Percentiles rank a stretch among this genome's conserved stretches.
Evolutionary conservation across 306 rosid genomes (phyloP).

Genomic region (Castanea sativa): DNA sequence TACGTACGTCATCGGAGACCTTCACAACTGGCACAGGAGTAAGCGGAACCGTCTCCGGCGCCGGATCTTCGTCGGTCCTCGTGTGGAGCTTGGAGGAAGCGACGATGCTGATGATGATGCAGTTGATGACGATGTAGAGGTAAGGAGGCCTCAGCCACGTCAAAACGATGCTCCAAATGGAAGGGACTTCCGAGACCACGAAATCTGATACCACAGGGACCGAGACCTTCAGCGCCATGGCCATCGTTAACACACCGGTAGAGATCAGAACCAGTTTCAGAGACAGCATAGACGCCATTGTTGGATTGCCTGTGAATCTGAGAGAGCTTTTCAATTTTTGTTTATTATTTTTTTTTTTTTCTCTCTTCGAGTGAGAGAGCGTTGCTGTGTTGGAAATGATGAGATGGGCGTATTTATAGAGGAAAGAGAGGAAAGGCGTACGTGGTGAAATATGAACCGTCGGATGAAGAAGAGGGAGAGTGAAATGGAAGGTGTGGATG

Average conservation of each 20-base stretch:
- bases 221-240: constrained; percentile 61
- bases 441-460: constrained; percentile 30
- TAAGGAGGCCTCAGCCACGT: constrained; percentile 78
- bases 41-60: not conserved
- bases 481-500: not conserved
- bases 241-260: constrained; percentile 55
- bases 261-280: constrained; percentile 53
- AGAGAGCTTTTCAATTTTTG: not conserved
- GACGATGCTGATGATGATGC: constrained; percentile 80
- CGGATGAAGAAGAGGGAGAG: constrained; percentile 11
- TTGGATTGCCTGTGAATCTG: not conserved
- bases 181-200: constrained; percentile 56
- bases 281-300: constrained; percentile 32
- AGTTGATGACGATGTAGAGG: constrained; percentile 67
- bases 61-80: not conserved
- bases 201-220: constrained; percentile 52
- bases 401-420: constrained; percentile 21
- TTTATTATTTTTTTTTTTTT: not conserved
- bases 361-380: not conserved
- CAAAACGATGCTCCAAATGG: constrained; percentile 48
- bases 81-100: constrained; percentile 65
- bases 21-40: not conserved
- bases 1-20: not conserved
- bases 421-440: not conserved
- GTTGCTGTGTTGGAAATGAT: not conserved